Evolutionary conservation across 495 filamentous ascomycete genomes (phyloP).

Genomic region (Annulohypoxylon moriforme): DNA sequence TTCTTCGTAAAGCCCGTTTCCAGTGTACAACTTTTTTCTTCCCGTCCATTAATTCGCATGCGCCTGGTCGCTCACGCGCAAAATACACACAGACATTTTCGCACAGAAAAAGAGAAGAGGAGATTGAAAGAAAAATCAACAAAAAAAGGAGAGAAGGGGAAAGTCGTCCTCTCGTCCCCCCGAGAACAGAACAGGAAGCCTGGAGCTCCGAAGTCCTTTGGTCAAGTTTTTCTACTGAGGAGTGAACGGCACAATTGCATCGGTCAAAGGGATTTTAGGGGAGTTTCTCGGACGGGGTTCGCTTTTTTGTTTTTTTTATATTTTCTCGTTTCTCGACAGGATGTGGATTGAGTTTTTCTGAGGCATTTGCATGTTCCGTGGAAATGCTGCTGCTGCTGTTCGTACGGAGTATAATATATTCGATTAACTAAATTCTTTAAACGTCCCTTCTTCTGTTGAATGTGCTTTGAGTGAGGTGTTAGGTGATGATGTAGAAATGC

Average conservation of each 20-base stretch:
- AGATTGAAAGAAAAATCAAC: neutral
- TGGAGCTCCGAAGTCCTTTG: constrained; percentile 37
- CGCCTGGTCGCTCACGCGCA: neutral
- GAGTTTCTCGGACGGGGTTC: constrained; percentile 16
- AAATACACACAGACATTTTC: neutral
- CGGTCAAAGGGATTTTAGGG: constrained; percentile 1
- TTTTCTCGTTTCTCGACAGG: neutral
- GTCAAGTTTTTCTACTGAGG: constrained; percentile 1
- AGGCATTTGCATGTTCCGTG: constrained; percentile 12
- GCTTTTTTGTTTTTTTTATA: neutral
- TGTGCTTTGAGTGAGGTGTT: neutral
- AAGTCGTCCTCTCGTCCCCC: neutral
- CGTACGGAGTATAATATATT: constrained; percentile 35
- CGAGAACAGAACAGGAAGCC: constrained; percentile 18
- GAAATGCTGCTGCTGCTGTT: constrained; percentile 29
- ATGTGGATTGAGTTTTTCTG: constrained; percentile 3
- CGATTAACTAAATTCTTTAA: neutral
- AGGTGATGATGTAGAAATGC: neutral
- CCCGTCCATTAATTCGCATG: constrained; percentile 3
- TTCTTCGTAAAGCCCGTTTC: neutral
- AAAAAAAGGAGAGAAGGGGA: neutral
- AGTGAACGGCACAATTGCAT: constrained; percentile 28
- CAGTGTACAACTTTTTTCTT: neutral
- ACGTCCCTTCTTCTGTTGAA: neutral
- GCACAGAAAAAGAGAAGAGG: neutral